Evolutionary conservation across 257 asterid species (phyloP), one percentile per base, ranked within the genome.

Genomic region (Gentiana macrophylla): DNA sequence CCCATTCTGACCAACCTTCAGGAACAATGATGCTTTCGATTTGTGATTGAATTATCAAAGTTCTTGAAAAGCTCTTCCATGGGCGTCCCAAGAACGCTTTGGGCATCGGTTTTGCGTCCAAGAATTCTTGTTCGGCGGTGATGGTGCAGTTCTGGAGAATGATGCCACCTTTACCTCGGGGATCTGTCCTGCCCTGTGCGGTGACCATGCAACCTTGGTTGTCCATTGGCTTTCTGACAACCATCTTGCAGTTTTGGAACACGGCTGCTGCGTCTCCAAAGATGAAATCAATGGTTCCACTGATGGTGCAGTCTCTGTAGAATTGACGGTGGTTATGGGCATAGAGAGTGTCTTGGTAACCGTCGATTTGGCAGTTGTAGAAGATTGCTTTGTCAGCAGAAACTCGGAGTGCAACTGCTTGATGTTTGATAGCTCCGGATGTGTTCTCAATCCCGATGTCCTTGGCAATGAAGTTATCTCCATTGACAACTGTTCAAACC

Each of bases 1-100:
- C 60, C 97, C 97, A 89, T 9, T 86, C 86, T 0, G 88, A 56
- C 94, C 90, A 88, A 4, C 95, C 97, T 50, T 63, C 76, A 0
- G 97, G 97, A 0, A 62, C 68, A 13, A 88, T 76, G 70, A 74
- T 67, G 8, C 69, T 74, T 1, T 67, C 88, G 38, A 88, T 82
- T 63, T 6, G 32, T 2, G 94, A 63, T 15, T 82, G 74, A 94
- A 84, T 82, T 41, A 55, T n/a, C 6, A 63, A 4, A 6, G 68
- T 63, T 6, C 37, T 49, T 7, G 62, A 56, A n/a, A 33, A 55
- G 2, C 37, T 52, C 46, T 63, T 63, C 68, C 68, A 63, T 12
- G 68, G 57, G 36, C 62, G 53, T 32, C 68, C 68, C n/a, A 63
- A 24, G 60, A 12, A 63, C 2, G 68, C 52, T 32, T 63, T 48